A percentile compares a stretch with the other conserved stretches of the same genome.
Evolutionary conservation across 495 filamentous ascomycete species (phyloP).

Genomic region (Lentithecium fluviatile): DNA sequence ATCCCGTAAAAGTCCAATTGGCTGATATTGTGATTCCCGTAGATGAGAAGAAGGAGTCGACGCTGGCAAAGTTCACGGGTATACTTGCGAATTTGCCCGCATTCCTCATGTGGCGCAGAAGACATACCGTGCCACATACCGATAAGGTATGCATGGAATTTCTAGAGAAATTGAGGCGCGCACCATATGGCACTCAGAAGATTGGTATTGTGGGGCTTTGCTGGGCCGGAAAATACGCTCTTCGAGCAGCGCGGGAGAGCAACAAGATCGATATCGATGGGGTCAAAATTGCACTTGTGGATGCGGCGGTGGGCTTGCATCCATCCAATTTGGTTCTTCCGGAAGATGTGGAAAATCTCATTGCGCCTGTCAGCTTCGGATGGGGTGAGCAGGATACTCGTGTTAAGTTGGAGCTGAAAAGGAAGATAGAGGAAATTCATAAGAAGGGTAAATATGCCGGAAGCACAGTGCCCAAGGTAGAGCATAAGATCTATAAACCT

Average conservation of each 20-base stretch:
- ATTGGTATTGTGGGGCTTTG: constrained; percentile 49
- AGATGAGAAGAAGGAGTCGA: constrained; percentile 46
- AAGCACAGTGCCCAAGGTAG: constrained; percentile 36
- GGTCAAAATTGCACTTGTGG: constrained; percentile 43
- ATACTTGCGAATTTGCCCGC: constrained; percentile 39
- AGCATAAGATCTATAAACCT: constrained; percentile 44
- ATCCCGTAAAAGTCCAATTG: constrained; percentile 43
- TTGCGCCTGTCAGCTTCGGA: constrained; percentile 44
- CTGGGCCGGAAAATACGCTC: constrained; percentile 48
- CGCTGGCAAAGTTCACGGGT: constrained; percentile 43
- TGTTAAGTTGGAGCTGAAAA: constrained; percentile 37
- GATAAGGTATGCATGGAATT: constrained; percentile 44
- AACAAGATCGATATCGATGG: constrained; percentile 45
- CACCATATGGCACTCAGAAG: constrained; percentile 39
- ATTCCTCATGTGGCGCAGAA: constrained; percentile 43
- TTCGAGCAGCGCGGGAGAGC: constrained; percentile 37
- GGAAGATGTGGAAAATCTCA: constrained; percentile 44
- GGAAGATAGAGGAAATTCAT: constrained; percentile 38
- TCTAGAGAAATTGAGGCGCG: constrained; percentile 34
- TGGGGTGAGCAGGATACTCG: constrained; percentile 44
- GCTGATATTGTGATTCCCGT: constrained; percentile 46
- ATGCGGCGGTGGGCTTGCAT: constrained; percentile 44
- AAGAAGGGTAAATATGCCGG: constrained; percentile 30
- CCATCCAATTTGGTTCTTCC: constrained; percentile 45
- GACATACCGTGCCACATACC: constrained; percentile 41